These are phyloP conservation scores for Straminergon stramineum DNA, from an alignment of 225 moss, liverwort and hornwort genomes.

Conservation along the genomic window DNA sequence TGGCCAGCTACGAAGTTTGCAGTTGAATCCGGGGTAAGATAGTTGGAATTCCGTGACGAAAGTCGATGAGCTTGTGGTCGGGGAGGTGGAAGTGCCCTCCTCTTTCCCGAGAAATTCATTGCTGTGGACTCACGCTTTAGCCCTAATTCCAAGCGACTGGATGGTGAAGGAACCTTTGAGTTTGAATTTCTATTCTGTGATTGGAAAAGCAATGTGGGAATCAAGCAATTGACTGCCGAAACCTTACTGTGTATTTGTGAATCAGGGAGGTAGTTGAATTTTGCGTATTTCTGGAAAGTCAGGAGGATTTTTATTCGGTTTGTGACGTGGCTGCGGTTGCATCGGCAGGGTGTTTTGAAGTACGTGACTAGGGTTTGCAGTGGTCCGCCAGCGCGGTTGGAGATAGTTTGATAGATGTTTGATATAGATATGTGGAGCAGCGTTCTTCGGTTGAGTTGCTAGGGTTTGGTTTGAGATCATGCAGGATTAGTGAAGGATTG, in stretches of 20 bases:
- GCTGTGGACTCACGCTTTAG: not conserved
- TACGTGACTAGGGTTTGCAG: not conserved
- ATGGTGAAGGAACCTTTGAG: not conserved
- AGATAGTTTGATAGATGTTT: not conserved
- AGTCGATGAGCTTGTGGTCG: not conserved
- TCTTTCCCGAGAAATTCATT: not conserved
- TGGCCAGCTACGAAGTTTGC: not conserved
- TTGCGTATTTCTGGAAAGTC: not conserved
- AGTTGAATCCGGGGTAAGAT: not conserved
- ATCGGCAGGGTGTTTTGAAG: not conserved
- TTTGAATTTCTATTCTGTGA: not conserved
- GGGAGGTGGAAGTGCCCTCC: too few relatives aligned
- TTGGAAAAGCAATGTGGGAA: not conserved
- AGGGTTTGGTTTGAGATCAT: constrained; percentile 10
- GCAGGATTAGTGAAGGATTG: constrained; percentile 2
- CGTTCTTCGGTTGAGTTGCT: not conserved
- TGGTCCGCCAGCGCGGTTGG: not conserved
- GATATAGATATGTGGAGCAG: not conserved
- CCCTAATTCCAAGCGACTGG: not conserved
- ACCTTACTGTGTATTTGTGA: not conserved
- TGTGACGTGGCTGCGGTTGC: not conserved
- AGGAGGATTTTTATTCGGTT: not conserved
- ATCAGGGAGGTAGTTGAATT: not conserved
- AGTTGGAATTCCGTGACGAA: not conserved
- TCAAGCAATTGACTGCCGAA: not conserved